phyloP scores from a whole-genome alignment of 106 monocot genomes.

The Phalaenopsis aphrodite region DNA sequence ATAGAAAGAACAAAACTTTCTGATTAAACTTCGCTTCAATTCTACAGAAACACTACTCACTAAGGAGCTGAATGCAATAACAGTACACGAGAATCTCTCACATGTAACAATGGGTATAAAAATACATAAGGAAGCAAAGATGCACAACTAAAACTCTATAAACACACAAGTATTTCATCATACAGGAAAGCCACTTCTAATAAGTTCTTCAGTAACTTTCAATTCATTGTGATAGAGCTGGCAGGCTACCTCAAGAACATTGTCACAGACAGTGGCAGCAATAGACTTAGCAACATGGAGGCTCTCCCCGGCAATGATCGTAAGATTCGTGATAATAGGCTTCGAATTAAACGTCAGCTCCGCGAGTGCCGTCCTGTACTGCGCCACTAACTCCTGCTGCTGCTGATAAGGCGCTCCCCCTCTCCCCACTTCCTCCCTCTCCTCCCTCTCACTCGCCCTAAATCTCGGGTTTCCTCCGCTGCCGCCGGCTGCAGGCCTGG shows the following conservation, averaged over 20 bases:
- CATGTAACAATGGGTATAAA: not conserved
- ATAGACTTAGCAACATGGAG: conserved; percentile 78
- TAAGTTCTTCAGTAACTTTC: not conserved
- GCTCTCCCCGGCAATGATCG: conserved; percentile 96
- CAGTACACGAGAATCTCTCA: not conserved
- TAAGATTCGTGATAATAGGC: conserved; percentile 94
- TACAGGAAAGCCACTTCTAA: not conserved
- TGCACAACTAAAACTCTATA: not conserved
- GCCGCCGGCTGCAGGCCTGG: not conserved
- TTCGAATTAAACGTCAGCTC: conserved; percentile 98
- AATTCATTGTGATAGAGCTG: not conserved
- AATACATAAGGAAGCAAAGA: not conserved
- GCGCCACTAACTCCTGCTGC: conserved; percentile 62
- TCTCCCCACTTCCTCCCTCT: conserved; percentile 13
- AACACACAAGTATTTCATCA: not conserved
- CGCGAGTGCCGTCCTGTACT: conserved; percentile 79
- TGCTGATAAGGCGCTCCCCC: conserved; percentile 5
- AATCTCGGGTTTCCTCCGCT: conserved; percentile 6
- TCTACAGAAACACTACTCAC: not conserved
- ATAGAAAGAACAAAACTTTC: not conserved
- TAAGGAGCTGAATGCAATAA: not conserved
- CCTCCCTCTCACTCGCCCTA: conserved; percentile 14
- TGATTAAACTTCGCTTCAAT: not conserved
- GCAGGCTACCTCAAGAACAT: conserved; percentile 74
- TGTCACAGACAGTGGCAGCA: conserved; percentile 56